Evolutionary conservation across 441 rosid species (phyloP).

Genomic region (Pelargonium myrrhifolium): DNA sequence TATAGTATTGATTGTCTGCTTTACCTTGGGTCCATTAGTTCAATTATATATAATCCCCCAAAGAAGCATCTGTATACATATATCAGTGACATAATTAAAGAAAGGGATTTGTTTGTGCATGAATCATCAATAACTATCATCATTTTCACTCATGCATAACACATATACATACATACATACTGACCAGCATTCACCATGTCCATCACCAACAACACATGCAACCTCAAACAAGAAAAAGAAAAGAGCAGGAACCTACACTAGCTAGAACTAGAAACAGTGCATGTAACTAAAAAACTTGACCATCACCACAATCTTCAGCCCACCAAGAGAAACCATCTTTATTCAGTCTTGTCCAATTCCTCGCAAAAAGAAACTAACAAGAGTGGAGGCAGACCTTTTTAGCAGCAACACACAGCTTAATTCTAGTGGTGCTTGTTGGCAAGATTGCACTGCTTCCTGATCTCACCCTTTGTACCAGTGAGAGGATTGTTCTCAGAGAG

Average conservation of each 20-base stretch:
- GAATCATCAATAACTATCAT: slow-evolving; percentile 23
- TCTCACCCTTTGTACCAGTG: slow-evolving; percentile 83
- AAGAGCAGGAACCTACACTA: slow-evolving; percentile 18
- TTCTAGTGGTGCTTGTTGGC: slow-evolving; percentile 71
- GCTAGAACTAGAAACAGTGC: slow-evolving; percentile 19
- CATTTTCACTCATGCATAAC: slow-evolving; percentile 24
- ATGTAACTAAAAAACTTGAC: slow-evolving; percentile 17
- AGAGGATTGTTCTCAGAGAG: slow-evolving; percentile 94
- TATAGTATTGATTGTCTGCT: neutral
- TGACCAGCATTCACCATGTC: slow-evolving; percentile 20
- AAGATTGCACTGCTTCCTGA: slow-evolving; percentile 77
- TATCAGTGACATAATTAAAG: neutral
- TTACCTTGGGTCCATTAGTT: slow-evolving; percentile 10
- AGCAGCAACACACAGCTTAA: neutral
- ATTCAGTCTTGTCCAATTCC: slow-evolving; percentile 21
- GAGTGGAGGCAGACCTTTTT: slow-evolving; percentile 6
- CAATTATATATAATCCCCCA: neutral
- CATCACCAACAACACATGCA: slow-evolving; percentile 20
- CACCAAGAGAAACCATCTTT: slow-evolving; percentile 26
- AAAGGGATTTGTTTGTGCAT: slow-evolving; percentile 9
- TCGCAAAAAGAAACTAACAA: slow-evolving; percentile 1
- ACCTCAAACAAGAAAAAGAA: slow-evolving; percentile 12
- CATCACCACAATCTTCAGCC: slow-evolving; percentile 24
- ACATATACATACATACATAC: slow-evolving; percentile 19
- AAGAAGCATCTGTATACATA: slow-evolving; percentile 10